Evolutionary conservation across 176 grass and related monocot genomes (phyloP).

Genomic region (Stipa capillata): DNA sequence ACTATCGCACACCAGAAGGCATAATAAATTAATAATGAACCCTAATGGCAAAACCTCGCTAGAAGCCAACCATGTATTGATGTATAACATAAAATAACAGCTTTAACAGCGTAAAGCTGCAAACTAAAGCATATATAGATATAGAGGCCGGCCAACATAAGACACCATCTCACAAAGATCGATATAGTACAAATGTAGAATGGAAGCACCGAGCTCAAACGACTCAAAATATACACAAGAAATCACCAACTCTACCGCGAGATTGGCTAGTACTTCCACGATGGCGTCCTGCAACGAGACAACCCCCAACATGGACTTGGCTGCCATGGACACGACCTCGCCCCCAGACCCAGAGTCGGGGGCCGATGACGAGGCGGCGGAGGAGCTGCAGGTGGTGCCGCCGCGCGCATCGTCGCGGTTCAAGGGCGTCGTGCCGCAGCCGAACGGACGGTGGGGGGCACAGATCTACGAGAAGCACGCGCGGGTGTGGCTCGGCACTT

Average conservation of each 20-base stretch:
- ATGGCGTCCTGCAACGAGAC: background rate
- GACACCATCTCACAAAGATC: background rate
- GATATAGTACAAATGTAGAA: background rate
- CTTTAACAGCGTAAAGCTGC: background rate
- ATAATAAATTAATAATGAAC: background rate
- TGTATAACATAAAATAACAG: slow-evolving; percentile 14
- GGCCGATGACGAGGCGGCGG: background rate
- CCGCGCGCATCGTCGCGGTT: slow-evolving; percentile 39
- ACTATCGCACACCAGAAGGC: background rate
- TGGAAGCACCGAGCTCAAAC: background rate
- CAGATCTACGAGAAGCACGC: slow-evolving; percentile 86
- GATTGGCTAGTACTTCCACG: too few relatives aligned
- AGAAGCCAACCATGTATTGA: background rate
- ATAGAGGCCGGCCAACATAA: background rate
- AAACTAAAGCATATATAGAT: background rate
- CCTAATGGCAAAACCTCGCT: background rate
- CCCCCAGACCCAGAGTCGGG: background rate
- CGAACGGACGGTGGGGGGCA: slow-evolving; percentile 70
- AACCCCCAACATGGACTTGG: background rate
- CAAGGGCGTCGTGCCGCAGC: slow-evolving; percentile 89
- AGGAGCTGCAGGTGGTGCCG: too few relatives aligned
- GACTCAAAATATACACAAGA: slow-evolving; percentile 5
- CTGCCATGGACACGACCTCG: background rate
- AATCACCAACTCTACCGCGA: background rate
- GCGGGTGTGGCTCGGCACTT: slow-evolving; percentile 89